Evolutionary conservation across 495 filamentous ascomycete species (phyloP).

Genomic region (Aspergillus homomorphus): DNA sequence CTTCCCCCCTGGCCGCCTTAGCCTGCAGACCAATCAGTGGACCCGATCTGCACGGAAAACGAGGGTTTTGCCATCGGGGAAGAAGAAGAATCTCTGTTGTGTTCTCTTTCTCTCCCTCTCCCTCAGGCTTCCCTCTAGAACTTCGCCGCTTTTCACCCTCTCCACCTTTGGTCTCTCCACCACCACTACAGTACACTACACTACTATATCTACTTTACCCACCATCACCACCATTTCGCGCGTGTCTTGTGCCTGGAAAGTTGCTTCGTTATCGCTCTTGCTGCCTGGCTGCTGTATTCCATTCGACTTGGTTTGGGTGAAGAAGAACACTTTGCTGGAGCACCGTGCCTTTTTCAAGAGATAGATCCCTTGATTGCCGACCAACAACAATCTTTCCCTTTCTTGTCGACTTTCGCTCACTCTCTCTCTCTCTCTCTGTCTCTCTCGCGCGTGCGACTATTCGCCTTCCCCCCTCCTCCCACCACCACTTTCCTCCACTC

Average conservation of each 20-base stretch:
- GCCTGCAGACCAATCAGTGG: neutral
- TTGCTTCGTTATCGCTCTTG: too few species aligned
- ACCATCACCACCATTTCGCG: too few species aligned
- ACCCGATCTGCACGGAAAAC: neutral
- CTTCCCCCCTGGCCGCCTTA: neutral
- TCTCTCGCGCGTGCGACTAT: neutral
- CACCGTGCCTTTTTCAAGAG: neutral
- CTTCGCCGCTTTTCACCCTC: neutral
- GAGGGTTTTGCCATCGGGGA: neutral
- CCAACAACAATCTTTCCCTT: neutral
- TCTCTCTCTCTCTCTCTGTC: neutral
- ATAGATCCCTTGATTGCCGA: slow-evolving; percentile 20
- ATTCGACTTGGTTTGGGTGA: slow-evolving; percentile 4
- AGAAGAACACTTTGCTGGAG: too few species aligned
- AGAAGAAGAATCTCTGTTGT: neutral
- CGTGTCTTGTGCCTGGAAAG: too few species aligned
- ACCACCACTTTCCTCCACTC: neutral
- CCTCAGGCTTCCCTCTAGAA: too few species aligned
- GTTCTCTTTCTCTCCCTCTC: neutral
- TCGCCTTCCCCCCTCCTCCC: neutral
- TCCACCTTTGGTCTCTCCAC: neutral
- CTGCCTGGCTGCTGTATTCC: too few species aligned
- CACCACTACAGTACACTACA: too few species aligned
- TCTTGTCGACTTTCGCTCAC: neutral
- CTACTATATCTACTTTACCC: too few species aligned